Evolutionary conservation across 768 basidiomycete genomes (phyloP).

Genomic region (Naematelia aurantialba): DNA sequence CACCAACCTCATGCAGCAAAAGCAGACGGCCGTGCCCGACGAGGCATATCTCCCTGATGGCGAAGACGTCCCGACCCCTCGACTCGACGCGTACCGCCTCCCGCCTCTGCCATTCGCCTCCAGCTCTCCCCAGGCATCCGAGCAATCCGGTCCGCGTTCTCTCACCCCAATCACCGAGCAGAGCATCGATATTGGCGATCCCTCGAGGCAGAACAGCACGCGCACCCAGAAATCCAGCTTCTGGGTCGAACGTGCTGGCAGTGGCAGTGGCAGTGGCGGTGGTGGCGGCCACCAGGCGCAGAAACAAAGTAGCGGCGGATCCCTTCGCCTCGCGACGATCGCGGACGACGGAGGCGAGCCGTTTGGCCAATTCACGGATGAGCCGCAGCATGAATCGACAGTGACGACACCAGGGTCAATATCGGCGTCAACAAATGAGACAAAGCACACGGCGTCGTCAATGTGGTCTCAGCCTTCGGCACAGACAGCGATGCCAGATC

Average conservation of each 20-base stretch:
- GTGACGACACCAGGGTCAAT: too few relatives aligned
- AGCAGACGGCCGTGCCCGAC: slow-evolving; percentile 3
- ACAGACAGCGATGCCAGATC: neutral
- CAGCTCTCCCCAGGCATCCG: slow-evolving; percentile 13
- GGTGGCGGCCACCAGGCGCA: slow-evolving; percentile 1
- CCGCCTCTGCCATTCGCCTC: slow-evolving; percentile 44
- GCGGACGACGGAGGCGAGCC: slow-evolving; percentile 24
- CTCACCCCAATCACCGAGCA: slow-evolving; percentile 69
- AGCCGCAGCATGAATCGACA: slow-evolving; percentile 12
- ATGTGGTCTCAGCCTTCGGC: neutral
- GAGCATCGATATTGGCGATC: slow-evolving; percentile 38
- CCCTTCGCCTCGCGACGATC: slow-evolving; percentile 36
- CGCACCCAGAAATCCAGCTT: slow-evolving; percentile 8
- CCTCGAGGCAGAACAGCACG: slow-evolving; percentile 40
- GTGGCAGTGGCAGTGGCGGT: slow-evolving; percentile 3
- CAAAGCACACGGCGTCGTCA: neutral
- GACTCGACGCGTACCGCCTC: slow-evolving; percentile 33
- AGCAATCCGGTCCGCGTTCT: slow-evolving; percentile 31
- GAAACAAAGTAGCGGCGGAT: slow-evolving; percentile 33
- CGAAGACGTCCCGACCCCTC: slow-evolving; percentile 15
- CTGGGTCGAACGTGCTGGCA: neutral
- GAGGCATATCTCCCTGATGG: slow-evolving; percentile 19
- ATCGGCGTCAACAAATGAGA: neutral
- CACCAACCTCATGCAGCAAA: slow-evolving; percentile 12
- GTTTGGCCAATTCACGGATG: slow-evolving; percentile 28